A percentile compares a stretch with the other conserved stretches of the same genome.
These are phyloP conservation scores for Niebla homalea DNA, from an alignment of 495 filamentous ascomycete genomes.

Conservation along the genomic window DNA sequence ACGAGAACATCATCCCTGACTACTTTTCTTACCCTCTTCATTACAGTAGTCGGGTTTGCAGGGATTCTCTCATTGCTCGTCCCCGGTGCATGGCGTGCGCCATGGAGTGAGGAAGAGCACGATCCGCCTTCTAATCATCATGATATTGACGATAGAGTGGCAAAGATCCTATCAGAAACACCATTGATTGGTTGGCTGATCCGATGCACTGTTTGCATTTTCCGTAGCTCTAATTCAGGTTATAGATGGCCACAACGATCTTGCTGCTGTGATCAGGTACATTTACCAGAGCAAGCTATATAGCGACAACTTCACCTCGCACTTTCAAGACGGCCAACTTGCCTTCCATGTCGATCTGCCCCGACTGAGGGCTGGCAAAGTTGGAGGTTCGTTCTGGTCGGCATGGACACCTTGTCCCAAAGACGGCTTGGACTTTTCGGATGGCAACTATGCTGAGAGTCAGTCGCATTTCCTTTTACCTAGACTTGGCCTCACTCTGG, in stretches of 20 bases:
- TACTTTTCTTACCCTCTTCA: conserved; percentile 5
- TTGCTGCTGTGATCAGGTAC: conserved; percentile 59
- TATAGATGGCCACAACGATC: conserved; percentile 84
- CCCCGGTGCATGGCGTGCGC: background rate
- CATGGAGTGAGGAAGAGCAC: conserved; percentile 11
- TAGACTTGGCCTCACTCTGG: too few species aligned
- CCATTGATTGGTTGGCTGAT: conserved; percentile 59
- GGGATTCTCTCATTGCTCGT: conserved; percentile 9
- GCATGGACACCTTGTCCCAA: conserved; percentile 66
- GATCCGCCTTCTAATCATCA: conserved; percentile 19
- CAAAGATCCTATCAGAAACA: conserved; percentile 53
- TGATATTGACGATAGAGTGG: conserved; percentile 48
- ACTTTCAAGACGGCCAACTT: conserved; percentile 55
- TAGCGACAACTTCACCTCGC: conserved; percentile 51
- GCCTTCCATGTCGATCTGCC: conserved; percentile 69
- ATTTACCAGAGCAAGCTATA: conserved; percentile 69
- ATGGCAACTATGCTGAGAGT: conserved; percentile 52
- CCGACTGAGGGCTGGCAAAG: conserved; percentile 34
- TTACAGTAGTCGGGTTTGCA: conserved; percentile 10
- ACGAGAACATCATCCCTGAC: conserved; percentile 6
- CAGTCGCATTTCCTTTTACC: too few species aligned
- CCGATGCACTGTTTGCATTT: conserved; percentile 1
- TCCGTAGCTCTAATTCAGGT: conserved; percentile 5
- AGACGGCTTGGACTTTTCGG: conserved; percentile 57
- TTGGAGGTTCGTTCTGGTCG: conserved; percentile 77